Percentiles rank a stretch among this genome's conserved stretches.
phyloP scores from a whole-genome alignment of 1,139 yeast genomes.

The Pneumocystis oryctolagi region DNA sequence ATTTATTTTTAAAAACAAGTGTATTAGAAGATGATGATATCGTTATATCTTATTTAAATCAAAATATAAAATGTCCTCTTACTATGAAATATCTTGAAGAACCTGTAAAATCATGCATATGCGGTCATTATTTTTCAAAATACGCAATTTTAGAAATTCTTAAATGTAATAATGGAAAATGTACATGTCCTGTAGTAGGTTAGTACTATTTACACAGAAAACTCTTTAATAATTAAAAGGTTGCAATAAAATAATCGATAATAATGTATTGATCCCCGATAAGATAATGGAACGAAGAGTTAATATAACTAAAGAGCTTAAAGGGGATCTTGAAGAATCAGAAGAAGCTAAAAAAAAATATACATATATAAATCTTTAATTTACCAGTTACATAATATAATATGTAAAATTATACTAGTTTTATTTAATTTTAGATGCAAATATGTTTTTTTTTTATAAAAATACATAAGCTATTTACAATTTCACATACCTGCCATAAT shows the following conservation, averaged over 20 bases:
- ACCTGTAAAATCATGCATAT: not conserved
- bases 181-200: not conserved
- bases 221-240: not conserved
- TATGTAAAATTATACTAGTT: not conserved
- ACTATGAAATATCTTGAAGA: not conserved
- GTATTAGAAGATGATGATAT: not conserved
- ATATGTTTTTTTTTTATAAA: not conserved
- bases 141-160: not conserved
- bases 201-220: not conserved
- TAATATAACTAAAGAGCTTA: not conserved
- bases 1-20: not conserved
- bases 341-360: not conserved
- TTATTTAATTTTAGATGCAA: not conserved
- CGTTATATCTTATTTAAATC: not conserved
- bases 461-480: not conserved
- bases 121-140: slow-evolving; percentile 1
- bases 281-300: not conserved
- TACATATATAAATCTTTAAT: not conserved
- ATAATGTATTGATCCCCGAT: not conserved
- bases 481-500: slow-evolving; percentile 31
- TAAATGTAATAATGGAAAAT: not conserved
- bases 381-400: not conserved
- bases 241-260: not conserved
- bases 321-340: not conserved
- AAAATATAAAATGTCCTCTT: slow-evolving; percentile 1